Evolutionary conservation across 306 rosid genomes (phyloP).

Genomic region (Carpinus viminea): DNA sequence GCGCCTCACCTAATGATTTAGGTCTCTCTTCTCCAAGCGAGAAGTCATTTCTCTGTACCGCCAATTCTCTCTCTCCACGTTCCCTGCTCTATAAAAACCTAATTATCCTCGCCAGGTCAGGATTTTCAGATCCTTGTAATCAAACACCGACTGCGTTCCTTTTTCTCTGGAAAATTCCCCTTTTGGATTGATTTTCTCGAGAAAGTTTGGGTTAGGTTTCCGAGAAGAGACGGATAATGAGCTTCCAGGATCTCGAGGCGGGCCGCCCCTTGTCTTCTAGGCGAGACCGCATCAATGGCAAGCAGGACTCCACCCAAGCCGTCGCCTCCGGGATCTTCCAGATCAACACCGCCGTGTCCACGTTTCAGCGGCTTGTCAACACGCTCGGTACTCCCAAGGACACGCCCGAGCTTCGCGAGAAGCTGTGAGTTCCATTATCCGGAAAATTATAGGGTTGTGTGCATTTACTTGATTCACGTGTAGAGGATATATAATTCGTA

Average conservation of each 20-base stretch:
- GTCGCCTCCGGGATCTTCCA: slow-evolving; percentile 95
- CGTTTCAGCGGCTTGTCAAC: slow-evolving; percentile 93
- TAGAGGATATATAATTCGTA: background rate
- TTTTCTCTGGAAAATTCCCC: slow-evolving; percentile 28
- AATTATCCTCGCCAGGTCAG: slow-evolving; percentile 25
- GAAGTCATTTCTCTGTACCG: background rate
- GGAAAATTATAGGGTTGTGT: background rate
- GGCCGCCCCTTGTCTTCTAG: slow-evolving; percentile 68
- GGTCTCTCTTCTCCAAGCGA: slow-evolving; percentile 8
- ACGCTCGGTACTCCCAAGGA: slow-evolving; percentile 98
- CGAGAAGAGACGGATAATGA: slow-evolving; percentile 43
- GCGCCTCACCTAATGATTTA: background rate
- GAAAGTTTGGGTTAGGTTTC: slow-evolving; percentile 40
- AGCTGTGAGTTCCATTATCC: slow-evolving; percentile 59
- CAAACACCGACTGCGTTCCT: slow-evolving; percentile 18
- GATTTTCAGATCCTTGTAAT: slow-evolving; percentile 26
- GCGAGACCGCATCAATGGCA: slow-evolving; percentile 61
- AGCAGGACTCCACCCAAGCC: slow-evolving; percentile 88
- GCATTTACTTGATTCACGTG: background rate
- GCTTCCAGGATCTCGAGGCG: slow-evolving; percentile 88
- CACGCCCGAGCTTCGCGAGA: slow-evolving; percentile 90
- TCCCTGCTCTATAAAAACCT: slow-evolving; percentile 28
- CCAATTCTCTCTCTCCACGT: slow-evolving; percentile 11
- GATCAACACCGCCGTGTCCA: slow-evolving; percentile 95
- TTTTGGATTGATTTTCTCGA: slow-evolving; percentile 36